phyloP scores from a whole-genome alignment of 2,329 filamentous ascomycete genomes.

The Westerdykella ornata region DNA sequence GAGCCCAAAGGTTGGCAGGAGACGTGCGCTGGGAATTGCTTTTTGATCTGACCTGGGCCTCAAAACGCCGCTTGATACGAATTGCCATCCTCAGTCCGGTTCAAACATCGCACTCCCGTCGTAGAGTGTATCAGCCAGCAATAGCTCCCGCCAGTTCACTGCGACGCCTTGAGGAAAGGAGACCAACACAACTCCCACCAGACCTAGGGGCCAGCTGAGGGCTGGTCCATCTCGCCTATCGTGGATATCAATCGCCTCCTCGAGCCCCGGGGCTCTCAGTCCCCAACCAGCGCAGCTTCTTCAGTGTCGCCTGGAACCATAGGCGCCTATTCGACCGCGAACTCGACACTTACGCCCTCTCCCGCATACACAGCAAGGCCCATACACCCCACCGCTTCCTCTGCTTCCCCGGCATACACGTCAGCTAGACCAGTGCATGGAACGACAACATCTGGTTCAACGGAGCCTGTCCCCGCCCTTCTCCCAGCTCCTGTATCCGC shows the following conservation, averaged over 20 bases:
- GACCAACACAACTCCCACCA: constrained; percentile 2
- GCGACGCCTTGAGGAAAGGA: neutral
- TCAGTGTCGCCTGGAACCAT: constrained; percentile 41
- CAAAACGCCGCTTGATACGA: too few species aligned
- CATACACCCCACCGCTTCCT: constrained; percentile 24
- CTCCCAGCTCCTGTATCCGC: constrained; percentile 13
- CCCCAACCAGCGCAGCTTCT: constrained; percentile 42
- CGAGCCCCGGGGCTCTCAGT: constrained; percentile 69
- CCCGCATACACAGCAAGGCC: constrained; percentile 28
- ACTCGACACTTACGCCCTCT: constrained; percentile 33
- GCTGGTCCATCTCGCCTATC: constrained; percentile 55
- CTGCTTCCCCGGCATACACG: constrained; percentile 28
- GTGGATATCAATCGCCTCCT: constrained; percentile 94
- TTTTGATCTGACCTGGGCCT: too few species aligned
- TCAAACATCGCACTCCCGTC: too few species aligned
- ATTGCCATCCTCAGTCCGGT: too few species aligned
- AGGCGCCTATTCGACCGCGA: constrained; percentile 30
- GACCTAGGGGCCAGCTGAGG: constrained; percentile 39
- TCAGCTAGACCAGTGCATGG: constrained; percentile 25
- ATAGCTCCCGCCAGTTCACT: too few species aligned
- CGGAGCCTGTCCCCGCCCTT: neutral
- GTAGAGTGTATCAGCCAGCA: too few species aligned
- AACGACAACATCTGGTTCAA: constrained; percentile 8
- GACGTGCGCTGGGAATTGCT: too few species aligned
- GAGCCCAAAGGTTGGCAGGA: too few species aligned